phyloP scores from a whole-genome alignment of 2,329 filamentous ascomycete species.

The Ceratocystis cubensis region DNA sequence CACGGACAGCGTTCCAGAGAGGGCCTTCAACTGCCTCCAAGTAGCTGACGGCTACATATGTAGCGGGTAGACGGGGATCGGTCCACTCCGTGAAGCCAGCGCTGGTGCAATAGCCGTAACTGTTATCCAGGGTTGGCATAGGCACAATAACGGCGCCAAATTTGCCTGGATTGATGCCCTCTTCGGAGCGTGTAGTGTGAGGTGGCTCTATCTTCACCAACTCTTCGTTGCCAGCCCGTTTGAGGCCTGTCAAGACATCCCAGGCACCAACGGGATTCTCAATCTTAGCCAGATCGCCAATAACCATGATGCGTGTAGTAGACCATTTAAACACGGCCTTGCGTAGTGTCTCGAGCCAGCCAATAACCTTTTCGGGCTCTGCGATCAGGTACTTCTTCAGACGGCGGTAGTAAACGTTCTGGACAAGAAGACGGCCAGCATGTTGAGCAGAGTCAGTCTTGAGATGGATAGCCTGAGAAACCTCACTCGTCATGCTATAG shows the following conservation, averaged over 20 bases:
- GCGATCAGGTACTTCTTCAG: constrained; percentile 67
- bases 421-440: constrained; percentile 71
- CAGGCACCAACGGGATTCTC: constrained; percentile 65
- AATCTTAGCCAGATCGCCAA: constrained; percentile 65
- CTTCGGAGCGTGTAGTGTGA: constrained; percentile 57
- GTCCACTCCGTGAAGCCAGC: constrained; percentile 62
- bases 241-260: constrained; percentile 37
- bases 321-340: constrained; percentile 64
- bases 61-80: constrained; percentile 66
- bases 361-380: constrained; percentile 63
- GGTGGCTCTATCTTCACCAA: constrained; percentile 51
- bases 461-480: constrained; percentile 68
- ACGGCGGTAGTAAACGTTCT: constrained; percentile 73
- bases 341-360: constrained; percentile 65
- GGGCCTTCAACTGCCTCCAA: constrained; percentile 89
- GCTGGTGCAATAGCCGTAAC: constrained; percentile 66
- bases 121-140: constrained; percentile 86
- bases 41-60: constrained; percentile 81
- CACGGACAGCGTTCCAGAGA: constrained; percentile 84
- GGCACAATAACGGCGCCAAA: constrained; percentile 68
- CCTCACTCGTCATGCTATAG: constrained; percentile 49
- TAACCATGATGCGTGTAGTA: constrained; percentile 77
- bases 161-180: constrained; percentile 62
- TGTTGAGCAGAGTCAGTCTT: constrained; percentile 63
- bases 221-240: constrained; percentile 31